Evolutionary conservation across 108 stramenopile genomes (phyloP).

Genomic region (Schizochytrium sp.): DNA sequence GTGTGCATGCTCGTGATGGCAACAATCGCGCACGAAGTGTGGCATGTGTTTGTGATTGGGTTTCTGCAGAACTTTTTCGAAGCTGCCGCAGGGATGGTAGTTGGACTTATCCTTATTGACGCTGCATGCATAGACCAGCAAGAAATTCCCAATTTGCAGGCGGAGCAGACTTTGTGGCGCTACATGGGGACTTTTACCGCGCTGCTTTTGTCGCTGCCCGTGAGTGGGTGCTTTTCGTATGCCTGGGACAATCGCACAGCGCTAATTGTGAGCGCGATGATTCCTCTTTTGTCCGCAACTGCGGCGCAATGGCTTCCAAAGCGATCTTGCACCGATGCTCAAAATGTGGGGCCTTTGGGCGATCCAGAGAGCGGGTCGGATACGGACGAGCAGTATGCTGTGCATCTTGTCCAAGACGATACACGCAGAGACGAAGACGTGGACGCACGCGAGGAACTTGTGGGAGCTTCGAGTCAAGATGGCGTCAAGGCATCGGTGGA

Average conservation of each 20-base stretch:
- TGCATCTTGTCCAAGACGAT: too few species aligned
- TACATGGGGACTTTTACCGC: not conserved
- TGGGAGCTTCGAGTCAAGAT: not conserved
- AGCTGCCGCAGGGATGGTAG: not conserved
- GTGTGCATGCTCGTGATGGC: not conserved
- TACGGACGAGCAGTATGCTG: too few species aligned
- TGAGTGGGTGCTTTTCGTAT: constrained; percentile 1
- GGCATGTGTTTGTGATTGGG: constrained; percentile 4
- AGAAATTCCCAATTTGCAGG: not conserved
- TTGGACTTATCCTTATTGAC: not conserved
- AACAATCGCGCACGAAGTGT: not conserved
- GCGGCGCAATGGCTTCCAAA: not conserved
- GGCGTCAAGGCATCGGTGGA: not conserved
- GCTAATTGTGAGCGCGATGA: not conserved
- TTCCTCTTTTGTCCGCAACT: not conserved
- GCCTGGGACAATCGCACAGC: not conserved
- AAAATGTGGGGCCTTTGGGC: not conserved
- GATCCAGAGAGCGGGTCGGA: not conserved
- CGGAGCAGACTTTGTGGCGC: constrained; percentile 6
- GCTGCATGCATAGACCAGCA: not conserved
- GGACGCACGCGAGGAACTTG: not conserved
- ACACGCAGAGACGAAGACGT: too few species aligned
- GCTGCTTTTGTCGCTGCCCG: not conserved
- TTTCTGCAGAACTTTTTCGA: constrained; percentile 8
- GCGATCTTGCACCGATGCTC: not conserved